Base-by-base conservation (phyloP, 805 yeast species). In the Candida sanyiensis region DNA sequence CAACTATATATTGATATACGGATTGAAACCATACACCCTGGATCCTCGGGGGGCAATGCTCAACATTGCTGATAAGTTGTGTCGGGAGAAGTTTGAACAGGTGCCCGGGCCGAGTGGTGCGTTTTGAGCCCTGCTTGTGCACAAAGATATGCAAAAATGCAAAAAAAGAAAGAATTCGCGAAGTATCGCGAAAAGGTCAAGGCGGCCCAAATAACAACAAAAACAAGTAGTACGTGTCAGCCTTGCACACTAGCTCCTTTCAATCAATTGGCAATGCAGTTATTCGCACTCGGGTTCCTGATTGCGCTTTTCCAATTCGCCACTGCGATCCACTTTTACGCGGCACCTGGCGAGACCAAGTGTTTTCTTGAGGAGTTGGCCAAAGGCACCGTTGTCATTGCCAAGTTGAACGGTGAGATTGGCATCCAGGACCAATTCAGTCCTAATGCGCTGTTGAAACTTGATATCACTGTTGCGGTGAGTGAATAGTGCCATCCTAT, bases 321-420 rank as follows among this genome's bases (percentile, higher is more conserved):
- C 3, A 16, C 27, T 5, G 54, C 50, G 0, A 38, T 89, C 43
- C 95, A 93, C 60, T 79, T 87, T 59, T 89, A 87, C 59, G 66
- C 86, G 38, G 75, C 75, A 10, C 81, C 89, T 1, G 88, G 81
- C 23, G 83, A 83, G 48, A 72, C 77, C 31, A 77, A 77, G 50
- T 93, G 97, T 62, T 90, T 90, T 59, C 82, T 65, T 53, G 93
- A 89, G 56, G 94, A 83, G 44, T 67, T 90, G 44, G 78, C 85
- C 13, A 69, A 72, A 47, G 83, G 80, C 49, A 77, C 94, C n/a
- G 71, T 90, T 42, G 82, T 89, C 17, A 83, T 83, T 41, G 95
- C 90, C 39, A 71, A 72, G 53, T 77, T 84, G 49, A 82, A 82
- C 48, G 83, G 85, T 3, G 72, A 72, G 57, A 88, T 83, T 44